Conservation (phyloP, 768 basidiomycete species). For the Hypholoma sublateritium region DNA sequence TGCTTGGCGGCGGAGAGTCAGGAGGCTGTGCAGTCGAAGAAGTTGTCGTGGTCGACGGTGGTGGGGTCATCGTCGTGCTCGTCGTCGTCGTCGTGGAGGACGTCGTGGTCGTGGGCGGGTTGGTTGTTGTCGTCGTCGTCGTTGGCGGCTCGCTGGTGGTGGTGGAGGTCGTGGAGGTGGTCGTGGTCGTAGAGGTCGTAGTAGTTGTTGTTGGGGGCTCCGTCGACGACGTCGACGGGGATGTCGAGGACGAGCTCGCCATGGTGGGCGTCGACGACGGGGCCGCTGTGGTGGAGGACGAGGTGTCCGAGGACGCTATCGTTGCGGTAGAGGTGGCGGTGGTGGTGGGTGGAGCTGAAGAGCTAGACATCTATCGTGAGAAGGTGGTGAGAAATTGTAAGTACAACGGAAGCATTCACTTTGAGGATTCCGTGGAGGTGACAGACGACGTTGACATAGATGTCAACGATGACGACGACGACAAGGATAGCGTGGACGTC, state of each 20-base stretch:
- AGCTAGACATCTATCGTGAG: slow-evolving; percentile 1
- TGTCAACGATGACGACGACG: background rate
- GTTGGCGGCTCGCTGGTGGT: background rate
- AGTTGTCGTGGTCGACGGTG: background rate
- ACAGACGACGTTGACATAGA: slow-evolving; percentile 7
- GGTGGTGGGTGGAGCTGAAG: background rate
- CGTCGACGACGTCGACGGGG: slow-evolving; percentile 1
- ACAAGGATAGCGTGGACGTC: background rate
- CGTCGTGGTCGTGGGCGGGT: background rate
- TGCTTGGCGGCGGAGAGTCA: slow-evolving; percentile 14
- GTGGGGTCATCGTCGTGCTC: background rate
- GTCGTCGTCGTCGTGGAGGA: background rate
- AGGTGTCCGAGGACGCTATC: background rate
- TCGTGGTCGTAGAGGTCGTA: background rate
- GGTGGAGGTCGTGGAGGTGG: background rate
- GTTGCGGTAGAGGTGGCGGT: background rate
- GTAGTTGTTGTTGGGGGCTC: background rate
- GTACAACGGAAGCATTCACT: background rate
- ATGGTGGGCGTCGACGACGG: background rate
- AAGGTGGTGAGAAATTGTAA: background rate
- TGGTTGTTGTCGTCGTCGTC: background rate
- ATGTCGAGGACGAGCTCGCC: background rate
- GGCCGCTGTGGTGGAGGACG: background rate
- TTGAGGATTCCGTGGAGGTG: background rate
- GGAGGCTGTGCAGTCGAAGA: background rate